Evolutionary conservation across 2,329 filamentous ascomycete genomes (phyloP), one percentile per base, ranked within the genome.

Genomic region (Aspergillus sp.): DNA sequence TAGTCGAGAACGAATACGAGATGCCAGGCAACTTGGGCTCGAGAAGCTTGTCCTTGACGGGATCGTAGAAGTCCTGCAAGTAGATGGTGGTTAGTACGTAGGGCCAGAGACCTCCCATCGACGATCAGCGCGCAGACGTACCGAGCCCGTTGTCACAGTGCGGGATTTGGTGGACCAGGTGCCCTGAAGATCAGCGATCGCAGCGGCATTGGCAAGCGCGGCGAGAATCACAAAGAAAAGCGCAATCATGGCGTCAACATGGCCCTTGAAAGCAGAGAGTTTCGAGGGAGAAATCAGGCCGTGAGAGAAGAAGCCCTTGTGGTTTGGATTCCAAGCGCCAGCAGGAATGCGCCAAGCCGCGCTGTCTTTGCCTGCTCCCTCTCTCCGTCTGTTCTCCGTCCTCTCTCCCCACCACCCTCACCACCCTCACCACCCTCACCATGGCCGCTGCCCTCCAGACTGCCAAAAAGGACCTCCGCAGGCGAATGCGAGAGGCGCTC

Each of bases 391-490:
- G n/a, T n/a, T n/a, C n/a, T n/a, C 5, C 19, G 10, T 22, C 10
- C 10, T 22, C 19, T 22, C 15, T 4, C 10, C 19, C 13, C 14
- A n/a, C n/a, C 29, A 22, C 20, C 12, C n/a, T 5, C 22, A 8
- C 15, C 20, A 11, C 16, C 17, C 13, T 22, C 10, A 22, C 19
- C 19, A 22, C 19, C 10, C 19, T 22, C 26, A 43, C 30, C 14
- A 55, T 56, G 39, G 78, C 76, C 69, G 62, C 72, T 28, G 63
- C 73, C 32, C 60, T 86, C 34, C 70, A 70, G 42, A 67, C 71
- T 36, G 78, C 82, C 27, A 94, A 94, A 64, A 79, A 81, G 53
- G 79, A 84, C 47, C 67, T 94, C 40, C 74, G 88, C 36, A 69
- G 68, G 41, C 62, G 72, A 33, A 80, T 93, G 64, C 86, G 80